Evolutionary conservation across 1,284 basidiomycete genomes (phyloP).

Genomic region (Puccinia coronata): DNA sequence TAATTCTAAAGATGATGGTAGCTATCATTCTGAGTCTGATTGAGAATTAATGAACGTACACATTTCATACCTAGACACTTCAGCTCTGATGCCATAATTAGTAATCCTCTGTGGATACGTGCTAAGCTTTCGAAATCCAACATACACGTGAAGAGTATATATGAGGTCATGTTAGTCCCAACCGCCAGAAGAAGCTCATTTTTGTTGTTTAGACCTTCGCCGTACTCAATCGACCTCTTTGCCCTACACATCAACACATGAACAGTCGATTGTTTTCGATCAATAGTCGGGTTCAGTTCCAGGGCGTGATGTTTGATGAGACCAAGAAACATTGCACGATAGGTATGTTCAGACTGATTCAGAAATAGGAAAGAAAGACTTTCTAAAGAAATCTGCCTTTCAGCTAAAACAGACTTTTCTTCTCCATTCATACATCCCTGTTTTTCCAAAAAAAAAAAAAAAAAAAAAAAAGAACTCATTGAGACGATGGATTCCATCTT

Average conservation of each 20-base stretch:
- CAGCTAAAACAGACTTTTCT: too few species aligned
- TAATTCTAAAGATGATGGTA: too few species aligned
- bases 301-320: constrained; percentile 10
- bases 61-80: background rate
- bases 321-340: constrained; percentile 27
- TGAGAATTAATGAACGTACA: too few species aligned
- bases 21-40: too few species aligned
- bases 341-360: too few species aligned
- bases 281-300: constrained; percentile 17
- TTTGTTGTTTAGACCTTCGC: too few species aligned
- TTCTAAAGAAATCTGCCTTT: too few species aligned
- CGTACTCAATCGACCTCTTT: too few species aligned
- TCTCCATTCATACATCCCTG: too few species aligned
- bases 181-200: background rate
- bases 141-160: constrained; percentile 15
- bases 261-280: constrained; percentile 24
- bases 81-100: background rate
- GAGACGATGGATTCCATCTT: constrained; percentile 29
- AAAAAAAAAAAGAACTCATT: constrained; percentile 15
- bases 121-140: constrained; percentile 4
- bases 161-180: constrained; percentile 7
- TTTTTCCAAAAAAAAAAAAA: too few species aligned
- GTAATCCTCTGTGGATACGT: background rate
- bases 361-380: too few species aligned
- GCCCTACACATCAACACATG: too few species aligned